Evolutionary conservation across 352 stramenopile species (phyloP).

Genomic region (Pythium phragmiticola): DNA sequence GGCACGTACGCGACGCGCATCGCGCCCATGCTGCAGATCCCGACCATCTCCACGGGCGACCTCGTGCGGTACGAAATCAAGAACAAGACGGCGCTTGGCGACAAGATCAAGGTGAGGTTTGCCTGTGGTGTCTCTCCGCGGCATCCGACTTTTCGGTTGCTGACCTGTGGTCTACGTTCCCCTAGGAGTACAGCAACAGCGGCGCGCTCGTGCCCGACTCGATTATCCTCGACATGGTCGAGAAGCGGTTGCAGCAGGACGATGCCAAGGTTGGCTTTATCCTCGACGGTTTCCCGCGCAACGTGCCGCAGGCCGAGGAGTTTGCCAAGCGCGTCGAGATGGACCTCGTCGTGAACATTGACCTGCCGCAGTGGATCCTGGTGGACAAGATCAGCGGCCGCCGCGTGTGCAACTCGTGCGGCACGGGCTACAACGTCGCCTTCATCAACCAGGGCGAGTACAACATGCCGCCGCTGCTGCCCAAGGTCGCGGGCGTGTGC

Average conservation of each 20-base stretch:
- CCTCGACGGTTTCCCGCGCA: constrained; percentile 88
- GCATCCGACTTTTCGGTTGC: background rate
- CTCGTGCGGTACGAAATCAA: constrained; percentile 90
- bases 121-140: background rate
- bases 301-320: constrained; percentile 82
- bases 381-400: constrained; percentile 88
- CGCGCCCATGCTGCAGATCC: constrained; percentile 81
- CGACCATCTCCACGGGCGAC: constrained; percentile 89
- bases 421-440: constrained; percentile 86
- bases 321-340: constrained; percentile 78
- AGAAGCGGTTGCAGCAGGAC: constrained; percentile 62
- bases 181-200: constrained; percentile 76
- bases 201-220: constrained; percentile 84
- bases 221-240: constrained; percentile 89
- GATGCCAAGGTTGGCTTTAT: constrained; percentile 85
- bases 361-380: constrained; percentile 86
- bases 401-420: constrained; percentile 80
- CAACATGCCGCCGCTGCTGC: constrained; percentile 88
- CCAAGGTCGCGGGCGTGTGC: constrained; percentile 79
- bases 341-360: constrained; percentile 88
- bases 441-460: constrained; percentile 86
- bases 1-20: constrained; percentile 89
- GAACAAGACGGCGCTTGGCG: constrained; percentile 61
- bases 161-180: background rate
- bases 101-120: constrained; percentile 62